Conservation (phyloP, 2,329 filamentous ascomycete species). For the Juglanconis oblonga region DNA sequence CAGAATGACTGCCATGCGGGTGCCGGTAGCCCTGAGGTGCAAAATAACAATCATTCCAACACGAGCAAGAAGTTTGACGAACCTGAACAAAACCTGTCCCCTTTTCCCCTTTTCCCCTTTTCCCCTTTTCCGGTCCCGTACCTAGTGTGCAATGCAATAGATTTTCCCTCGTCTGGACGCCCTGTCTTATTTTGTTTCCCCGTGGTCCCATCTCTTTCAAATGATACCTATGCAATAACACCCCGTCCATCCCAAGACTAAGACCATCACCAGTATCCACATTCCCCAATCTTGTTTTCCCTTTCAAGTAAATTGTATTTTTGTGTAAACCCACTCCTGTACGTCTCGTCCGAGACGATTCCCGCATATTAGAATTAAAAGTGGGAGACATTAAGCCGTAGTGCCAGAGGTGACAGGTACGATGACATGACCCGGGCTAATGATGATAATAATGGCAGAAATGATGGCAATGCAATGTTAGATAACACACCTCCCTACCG, state of each 20-base stretch:
- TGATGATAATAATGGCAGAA: neutral
- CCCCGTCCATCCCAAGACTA: neutral
- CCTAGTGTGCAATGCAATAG: constrained; percentile 1
- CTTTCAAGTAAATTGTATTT: neutral
- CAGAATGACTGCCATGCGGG: no score
- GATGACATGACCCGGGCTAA: neutral
- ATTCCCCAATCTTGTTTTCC: neutral
- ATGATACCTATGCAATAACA: neutral
- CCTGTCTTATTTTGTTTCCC: neutral
- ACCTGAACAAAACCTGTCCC: neutral
- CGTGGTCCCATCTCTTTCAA: constrained; percentile 1
- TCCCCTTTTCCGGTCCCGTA: neutral
- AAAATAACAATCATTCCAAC: no score
- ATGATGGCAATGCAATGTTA: neutral
- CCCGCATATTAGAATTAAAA: neutral
- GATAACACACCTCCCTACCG: constrained; percentile 13
- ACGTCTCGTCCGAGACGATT: neutral
- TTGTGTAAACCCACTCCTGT: neutral
- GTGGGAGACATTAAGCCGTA: neutral
- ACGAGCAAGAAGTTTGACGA: no score
- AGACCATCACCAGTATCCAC: neutral
- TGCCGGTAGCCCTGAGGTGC: no score
- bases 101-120: neutral
- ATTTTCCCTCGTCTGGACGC: constrained; percentile 6
- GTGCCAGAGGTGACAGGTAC: neutral